Evolutionary conservation across 768 basidiomycete genomes (phyloP), one percentile per base, ranked within the genome.

Genomic region (Collybia mongolica): DNA sequence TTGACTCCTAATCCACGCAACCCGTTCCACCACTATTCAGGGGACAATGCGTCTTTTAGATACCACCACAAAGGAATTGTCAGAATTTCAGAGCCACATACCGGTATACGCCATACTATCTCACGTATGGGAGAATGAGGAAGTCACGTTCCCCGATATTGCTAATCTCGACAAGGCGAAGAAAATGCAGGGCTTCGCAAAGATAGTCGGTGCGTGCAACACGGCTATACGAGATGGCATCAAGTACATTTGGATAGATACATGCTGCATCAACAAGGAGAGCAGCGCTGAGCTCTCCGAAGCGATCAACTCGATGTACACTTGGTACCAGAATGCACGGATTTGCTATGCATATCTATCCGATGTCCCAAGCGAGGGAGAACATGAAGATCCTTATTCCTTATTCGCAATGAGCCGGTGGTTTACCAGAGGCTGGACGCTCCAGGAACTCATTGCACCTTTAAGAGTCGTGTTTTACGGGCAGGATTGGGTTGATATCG

Each of bases 381-480:
- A n/a, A 5, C 22, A 20, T 22, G 15, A 15, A 22, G 9, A 9
- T 32, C 14, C 32, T 9, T 32, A 32, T 32, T 32, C 32, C 14
- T 12, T 14, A 9, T 56, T 65, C 24, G 48, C 18, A 29, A 29
- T 46, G 40, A 57, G 61, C 41, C n/a, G 3, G 14, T 68, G 67
- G 67, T 65, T 69, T 51, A 39, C 26, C 18, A 52, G 67, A 23
- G 65, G 69, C 11, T 49, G 48, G 48, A 49, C 48, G 1, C 39
- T 49, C 6, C n/a, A 42, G 22, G 41, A 42, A n/a, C 22, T 42
- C 15, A 15, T 42, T 5, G 41, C 41, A 22, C 41, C 41, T 42
- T 23, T 22, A 4, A 42, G 15, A 18, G 15, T 42, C 7, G 14
- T 23, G 19, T 42, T 42, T 42, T 42, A 42, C n/a, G 26, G 26